Percentiles rank a stretch among this genome's conserved stretches.
phyloP scores from a whole-genome alignment of 352 stramenopile species.

The Phytophthora gonapodyides region DNA sequence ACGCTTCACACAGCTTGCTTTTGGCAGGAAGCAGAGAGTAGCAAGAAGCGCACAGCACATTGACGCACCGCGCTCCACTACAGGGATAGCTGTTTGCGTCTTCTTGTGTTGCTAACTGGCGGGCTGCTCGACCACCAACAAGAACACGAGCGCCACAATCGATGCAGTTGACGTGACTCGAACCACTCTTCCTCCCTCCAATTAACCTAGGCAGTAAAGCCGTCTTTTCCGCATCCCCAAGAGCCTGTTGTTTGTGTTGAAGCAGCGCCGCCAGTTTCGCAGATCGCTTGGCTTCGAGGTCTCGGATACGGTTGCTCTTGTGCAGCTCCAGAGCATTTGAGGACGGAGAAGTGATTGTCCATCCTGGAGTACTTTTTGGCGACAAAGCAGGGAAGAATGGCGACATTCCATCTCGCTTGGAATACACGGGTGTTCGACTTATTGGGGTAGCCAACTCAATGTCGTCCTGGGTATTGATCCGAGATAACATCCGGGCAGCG shows the following conservation, averaged over 20 bases:
- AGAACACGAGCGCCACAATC: constrained; percentile 56
- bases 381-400: constrained; percentile 12
- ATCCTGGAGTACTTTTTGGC: constrained; percentile 6
- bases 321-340: constrained; percentile 42
- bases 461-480: constrained; percentile 6
- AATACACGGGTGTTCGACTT: constrained; percentile 14
- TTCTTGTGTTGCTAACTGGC: background rate
- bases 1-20: constrained; percentile 76
- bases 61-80: constrained; percentile 61
- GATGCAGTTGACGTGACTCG: constrained; percentile 52
- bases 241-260: constrained; percentile 58
- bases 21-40: constrained; percentile 46
- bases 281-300: constrained; percentile 66
- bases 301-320: constrained; percentile 56
- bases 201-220: constrained; percentile 65
- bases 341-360: constrained; percentile 2
- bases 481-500: constrained; percentile 9
- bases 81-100: constrained; percentile 33
- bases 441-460: constrained; percentile 5
- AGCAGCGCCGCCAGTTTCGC: constrained; percentile 46
- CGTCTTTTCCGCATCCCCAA: constrained; percentile 61
- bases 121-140: constrained; percentile 35
- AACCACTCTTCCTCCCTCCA: constrained; percentile 73
- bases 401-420: constrained; percentile 9
- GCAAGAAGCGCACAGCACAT: constrained; percentile 61